Evolutionary conservation across 306 rosid genomes (phyloP), one percentile per base, ranked within the genome.

Genomic region (Cyamopsis tetragonoloba): DNA sequence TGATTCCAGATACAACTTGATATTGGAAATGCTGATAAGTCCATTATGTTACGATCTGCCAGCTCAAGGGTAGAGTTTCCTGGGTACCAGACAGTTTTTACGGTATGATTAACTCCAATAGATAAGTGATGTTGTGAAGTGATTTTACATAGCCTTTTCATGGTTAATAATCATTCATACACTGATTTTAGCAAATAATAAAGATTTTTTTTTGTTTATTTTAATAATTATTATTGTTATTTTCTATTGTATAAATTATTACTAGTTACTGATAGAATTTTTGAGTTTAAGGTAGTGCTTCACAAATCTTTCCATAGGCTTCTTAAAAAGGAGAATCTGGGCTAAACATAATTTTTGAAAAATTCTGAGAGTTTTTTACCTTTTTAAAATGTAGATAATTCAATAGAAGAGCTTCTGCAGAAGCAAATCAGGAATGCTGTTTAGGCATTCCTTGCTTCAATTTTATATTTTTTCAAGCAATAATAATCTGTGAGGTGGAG

Each of bases 1-100:
- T 74, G 32, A 62, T 78, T 60, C 61, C 85, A 93, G 99, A 80
- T 86, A 53, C 96, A 85, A 79, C 42, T 86, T 50, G 96, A 95
- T 73, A 53, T 83, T 85, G 99, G 92, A 75, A 85, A 82, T 85
- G 82, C 68, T 37, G 42, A 64, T 3, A 41, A 74, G 75, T 86
- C 95, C 74, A 83, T 95, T 66, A 42, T 85, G 73, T 88, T 85
- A 48, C 86, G 89, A 27, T 85, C 97, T 43, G 12, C 92, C 49
- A 78, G 89, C 90, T 88, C 95, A 62, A 73, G 80, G 75, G 71
- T 95, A 62, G 79, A 62, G 53, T 95, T 95, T 76, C 81, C 67
- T 70, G 99, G 99, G 51, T 85, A 84, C 66, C 97, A 77, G 63
- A 92, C 96, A 53, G 97, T 76, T 61, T 88, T 85, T 64, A 78